phyloP scores from a whole-genome alignment of 805 yeast genomes.

The Lachancea quebecensis region DNA sequence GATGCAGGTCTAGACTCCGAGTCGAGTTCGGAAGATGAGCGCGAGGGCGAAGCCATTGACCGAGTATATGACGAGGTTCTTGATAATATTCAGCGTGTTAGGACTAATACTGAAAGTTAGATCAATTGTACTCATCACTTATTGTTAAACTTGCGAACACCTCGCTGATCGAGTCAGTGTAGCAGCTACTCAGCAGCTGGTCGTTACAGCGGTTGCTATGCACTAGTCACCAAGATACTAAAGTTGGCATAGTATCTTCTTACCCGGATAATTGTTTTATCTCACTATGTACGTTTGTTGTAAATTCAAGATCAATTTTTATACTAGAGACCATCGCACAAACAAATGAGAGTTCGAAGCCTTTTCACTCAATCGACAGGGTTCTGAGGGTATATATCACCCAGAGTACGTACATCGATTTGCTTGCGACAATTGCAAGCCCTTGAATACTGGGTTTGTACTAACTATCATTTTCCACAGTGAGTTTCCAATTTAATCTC shows the following conservation, averaged over 20 bases:
- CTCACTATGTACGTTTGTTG: too few species aligned
- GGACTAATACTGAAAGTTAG: slow-evolving; percentile 17
- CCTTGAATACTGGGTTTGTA: not conserved
- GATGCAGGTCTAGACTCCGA: not conserved
- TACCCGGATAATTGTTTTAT: too few species aligned
- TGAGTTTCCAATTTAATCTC: slow-evolving; percentile 7
- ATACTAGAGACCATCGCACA: not conserved
- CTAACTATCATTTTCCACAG: not conserved
- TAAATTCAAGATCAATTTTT: too few species aligned
- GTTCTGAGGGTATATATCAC: not conserved
- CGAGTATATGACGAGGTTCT: slow-evolving; percentile 38
- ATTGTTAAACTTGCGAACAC: too few species aligned
- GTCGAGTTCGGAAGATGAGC: slow-evolving; percentile 2
- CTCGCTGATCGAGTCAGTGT: too few species aligned
- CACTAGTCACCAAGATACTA: too few species aligned
- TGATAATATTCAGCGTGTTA: slow-evolving; percentile 33
- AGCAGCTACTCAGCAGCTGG: too few species aligned
- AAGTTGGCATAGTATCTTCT: too few species aligned
- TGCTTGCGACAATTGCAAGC: not conserved
- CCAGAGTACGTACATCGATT: not conserved
- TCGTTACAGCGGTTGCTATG: too few species aligned
- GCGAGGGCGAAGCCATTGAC: slow-evolving; percentile 28
- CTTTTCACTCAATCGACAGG: not conserved
- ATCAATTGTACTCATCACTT: not conserved
- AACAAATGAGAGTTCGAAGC: not conserved